Conservation (phyloP, 2,329 filamentous ascomycete species). For the Xylariales sp. region DNA sequence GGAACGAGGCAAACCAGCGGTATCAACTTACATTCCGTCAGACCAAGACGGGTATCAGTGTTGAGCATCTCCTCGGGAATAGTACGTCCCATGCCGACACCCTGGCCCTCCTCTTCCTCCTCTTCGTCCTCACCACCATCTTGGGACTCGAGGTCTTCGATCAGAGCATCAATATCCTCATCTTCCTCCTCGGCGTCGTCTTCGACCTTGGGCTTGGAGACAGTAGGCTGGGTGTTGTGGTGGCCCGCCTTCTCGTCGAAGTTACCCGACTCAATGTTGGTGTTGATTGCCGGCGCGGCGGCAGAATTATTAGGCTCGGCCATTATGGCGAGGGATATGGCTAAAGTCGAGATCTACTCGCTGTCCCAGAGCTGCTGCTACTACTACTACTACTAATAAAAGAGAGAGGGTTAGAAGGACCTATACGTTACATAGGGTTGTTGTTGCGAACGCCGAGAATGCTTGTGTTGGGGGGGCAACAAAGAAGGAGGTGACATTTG, state of each 20-base stretch:
- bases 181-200: slow-evolving; percentile 79
- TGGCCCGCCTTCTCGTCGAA: slow-evolving; percentile 72
- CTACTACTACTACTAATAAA: slow-evolving; percentile 32
- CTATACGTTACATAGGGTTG: slow-evolving; percentile 1
- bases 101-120: slow-evolving; percentile 66
- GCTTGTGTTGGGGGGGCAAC: slow-evolving; percentile 2
- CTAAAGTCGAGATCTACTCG: slow-evolving; percentile 42
- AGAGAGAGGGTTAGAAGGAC: slow-evolving; percentile 22
- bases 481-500: background rate
- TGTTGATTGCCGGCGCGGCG: slow-evolving; percentile 69
- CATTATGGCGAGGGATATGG: slow-evolving; percentile 56
- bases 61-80: slow-evolving; percentile 78
- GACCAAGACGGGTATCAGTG: slow-evolving; percentile 78
- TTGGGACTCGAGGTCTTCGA: slow-evolving; percentile 86
- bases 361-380: slow-evolving; percentile 36
- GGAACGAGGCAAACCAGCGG: slow-evolving; percentile 43
- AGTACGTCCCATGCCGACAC: slow-evolving; percentile 64
- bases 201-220: slow-evolving; percentile 56
- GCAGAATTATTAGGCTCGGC: slow-evolving; percentile 63
- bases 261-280: slow-evolving; percentile 72
- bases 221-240: slow-evolving; percentile 50
- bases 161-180: slow-evolving; percentile 86
- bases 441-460: slow-evolving; percentile 16
- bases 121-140: slow-evolving; percentile 78
- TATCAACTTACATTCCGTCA: slow-evolving; percentile 74